Conservation (phyloP, 768 basidiomycete species). For the Kwoniella sp. region DNA sequence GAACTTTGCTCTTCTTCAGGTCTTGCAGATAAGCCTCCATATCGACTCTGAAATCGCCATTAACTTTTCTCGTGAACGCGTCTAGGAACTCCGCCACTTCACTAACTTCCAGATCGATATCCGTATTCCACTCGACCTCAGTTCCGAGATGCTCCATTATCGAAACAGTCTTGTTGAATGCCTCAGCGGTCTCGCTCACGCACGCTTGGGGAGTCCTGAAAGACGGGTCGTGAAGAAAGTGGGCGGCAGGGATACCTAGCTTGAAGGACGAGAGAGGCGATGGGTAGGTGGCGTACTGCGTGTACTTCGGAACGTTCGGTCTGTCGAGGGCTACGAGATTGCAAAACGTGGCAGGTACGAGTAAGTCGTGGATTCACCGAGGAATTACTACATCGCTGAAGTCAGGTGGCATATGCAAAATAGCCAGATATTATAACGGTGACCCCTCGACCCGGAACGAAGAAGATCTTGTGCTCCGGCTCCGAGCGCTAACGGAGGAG, state of each 20-base stretch:
- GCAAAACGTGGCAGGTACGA: too few relatives aligned
- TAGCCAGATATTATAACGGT: too few relatives aligned
- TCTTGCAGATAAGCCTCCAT: slow-evolving; percentile 33
- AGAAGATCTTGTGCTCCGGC: too few relatives aligned
- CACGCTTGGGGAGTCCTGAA: slow-evolving; percentile 13
- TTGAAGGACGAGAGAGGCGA: slow-evolving; percentile 28
- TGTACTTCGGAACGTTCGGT: slow-evolving; percentile 11
- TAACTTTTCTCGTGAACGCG: slow-evolving; percentile 30
- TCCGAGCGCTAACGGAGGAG: too few relatives aligned
- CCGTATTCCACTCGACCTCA: slow-evolving; percentile 24
- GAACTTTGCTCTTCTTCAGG: slow-evolving; percentile 16
- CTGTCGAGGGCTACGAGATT: neutral
- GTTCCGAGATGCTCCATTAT: slow-evolving; percentile 26
- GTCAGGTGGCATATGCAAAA: too few relatives aligned
- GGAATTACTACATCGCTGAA: too few relatives aligned
- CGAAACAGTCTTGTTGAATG: slow-evolving; percentile 26
- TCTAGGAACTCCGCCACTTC: slow-evolving; percentile 21
- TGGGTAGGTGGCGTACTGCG: slow-evolving; percentile 28
- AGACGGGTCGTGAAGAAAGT: slow-evolving; percentile 29
- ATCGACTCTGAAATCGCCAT: slow-evolving; percentile 41
- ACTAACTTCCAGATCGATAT: slow-evolving; percentile 24
- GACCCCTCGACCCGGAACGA: too few relatives aligned
- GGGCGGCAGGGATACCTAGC: slow-evolving; percentile 29
- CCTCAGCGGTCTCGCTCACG: slow-evolving; percentile 16
- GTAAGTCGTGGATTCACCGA: too few relatives aligned